Percentiles rank a stretch among this genome's conserved stretches.
These are phyloP conservation scores for Psilocybe cyanescens DNA, from an alignment of 768 basidiomycete genomes.

Conservation along the genomic window DNA sequence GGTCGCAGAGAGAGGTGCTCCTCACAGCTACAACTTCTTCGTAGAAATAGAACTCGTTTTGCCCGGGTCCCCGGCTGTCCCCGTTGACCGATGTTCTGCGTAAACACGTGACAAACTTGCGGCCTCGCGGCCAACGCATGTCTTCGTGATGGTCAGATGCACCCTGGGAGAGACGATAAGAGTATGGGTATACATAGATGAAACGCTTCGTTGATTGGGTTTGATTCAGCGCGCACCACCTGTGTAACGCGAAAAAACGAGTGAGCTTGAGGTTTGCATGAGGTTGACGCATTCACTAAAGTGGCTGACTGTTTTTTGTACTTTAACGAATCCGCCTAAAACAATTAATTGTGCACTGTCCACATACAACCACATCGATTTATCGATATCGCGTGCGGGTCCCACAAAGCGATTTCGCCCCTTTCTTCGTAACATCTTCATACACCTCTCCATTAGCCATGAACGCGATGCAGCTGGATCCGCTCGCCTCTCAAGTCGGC, in stretches of 20 bases:
- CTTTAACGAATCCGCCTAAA: background rate
- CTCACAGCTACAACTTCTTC: no score
- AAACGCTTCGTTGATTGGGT: slow-evolving; percentile 3
- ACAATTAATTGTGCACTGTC: background rate
- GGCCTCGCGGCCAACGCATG: slow-evolving; percentile 6
- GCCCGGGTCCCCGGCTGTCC: no score
- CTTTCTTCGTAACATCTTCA: background rate
- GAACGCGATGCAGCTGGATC: slow-evolving; percentile 5
- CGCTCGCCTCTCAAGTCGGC: background rate
- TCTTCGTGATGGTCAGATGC: background rate
- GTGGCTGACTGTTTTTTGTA: slow-evolving; percentile 8
- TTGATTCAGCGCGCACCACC: background rate
- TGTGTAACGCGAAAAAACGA: background rate
- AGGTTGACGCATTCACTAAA: background rate
- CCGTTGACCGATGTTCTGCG: no score
- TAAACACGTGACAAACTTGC: background rate
- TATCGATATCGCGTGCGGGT: background rate
- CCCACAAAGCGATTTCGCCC: background rate
- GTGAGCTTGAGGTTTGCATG: slow-evolving; percentile 3
- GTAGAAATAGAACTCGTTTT: no score
- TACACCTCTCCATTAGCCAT: background rate
- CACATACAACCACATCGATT: background rate
- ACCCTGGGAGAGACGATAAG: background rate
- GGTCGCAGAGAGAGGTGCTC: no score
- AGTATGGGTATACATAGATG: background rate